A percentile compares a stretch with the other conserved stretches of the same genome.
These are phyloP conservation scores for Angomonas deanei DNA, from an alignment of 208 protist genomes.

Conservation along the genomic window DNA sequence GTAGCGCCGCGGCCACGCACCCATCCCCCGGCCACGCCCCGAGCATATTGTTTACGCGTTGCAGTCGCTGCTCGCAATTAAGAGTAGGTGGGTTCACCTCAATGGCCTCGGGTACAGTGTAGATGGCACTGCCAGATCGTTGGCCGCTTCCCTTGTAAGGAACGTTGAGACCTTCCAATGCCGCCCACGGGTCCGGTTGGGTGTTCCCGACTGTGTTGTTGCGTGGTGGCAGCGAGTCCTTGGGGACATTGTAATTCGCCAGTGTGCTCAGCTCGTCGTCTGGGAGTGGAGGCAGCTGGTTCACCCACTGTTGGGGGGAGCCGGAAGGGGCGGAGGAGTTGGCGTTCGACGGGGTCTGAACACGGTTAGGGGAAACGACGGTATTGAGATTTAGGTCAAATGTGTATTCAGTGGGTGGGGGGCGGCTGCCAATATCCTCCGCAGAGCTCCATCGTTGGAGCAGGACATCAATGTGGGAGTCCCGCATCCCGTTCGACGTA, in stretches of 20 bases:
- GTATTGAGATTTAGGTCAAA: constrained; percentile 11
- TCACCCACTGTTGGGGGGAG: constrained; percentile 15
- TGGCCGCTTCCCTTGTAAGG: constrained; percentile 20
- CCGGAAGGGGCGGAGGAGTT: constrained; percentile 4
- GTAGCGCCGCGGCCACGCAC: constrained; percentile 32
- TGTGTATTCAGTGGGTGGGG: constrained; percentile 14
- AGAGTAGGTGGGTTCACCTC: constrained; percentile 44
- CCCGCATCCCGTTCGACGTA: constrained; percentile 46
- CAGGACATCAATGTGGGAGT: constrained; percentile 64
- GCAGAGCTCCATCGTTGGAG: constrained; percentile 40
- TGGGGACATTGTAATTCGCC: constrained; percentile 46
- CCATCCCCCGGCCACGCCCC: constrained; percentile 48
- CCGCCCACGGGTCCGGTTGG: constrained; percentile 28
- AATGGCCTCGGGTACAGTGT: constrained; percentile 30
- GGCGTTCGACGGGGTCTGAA: constrained; percentile 6
- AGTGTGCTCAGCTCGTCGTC: constrained; percentile 53
- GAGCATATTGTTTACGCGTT: constrained; percentile 35
- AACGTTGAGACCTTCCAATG: constrained; percentile 45
- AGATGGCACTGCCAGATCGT: constrained; percentile 6
- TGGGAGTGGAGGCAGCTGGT: constrained; percentile 33
- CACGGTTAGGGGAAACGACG: neutral
- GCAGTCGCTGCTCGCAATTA: constrained; percentile 43
- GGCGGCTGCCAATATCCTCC: constrained; percentile 10
- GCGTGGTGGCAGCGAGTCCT: constrained; percentile 11
- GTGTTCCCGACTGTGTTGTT: neutral